Base-by-base conservation (phyloP, 306 rosid species). In the Fragaria iinumae region DNA sequence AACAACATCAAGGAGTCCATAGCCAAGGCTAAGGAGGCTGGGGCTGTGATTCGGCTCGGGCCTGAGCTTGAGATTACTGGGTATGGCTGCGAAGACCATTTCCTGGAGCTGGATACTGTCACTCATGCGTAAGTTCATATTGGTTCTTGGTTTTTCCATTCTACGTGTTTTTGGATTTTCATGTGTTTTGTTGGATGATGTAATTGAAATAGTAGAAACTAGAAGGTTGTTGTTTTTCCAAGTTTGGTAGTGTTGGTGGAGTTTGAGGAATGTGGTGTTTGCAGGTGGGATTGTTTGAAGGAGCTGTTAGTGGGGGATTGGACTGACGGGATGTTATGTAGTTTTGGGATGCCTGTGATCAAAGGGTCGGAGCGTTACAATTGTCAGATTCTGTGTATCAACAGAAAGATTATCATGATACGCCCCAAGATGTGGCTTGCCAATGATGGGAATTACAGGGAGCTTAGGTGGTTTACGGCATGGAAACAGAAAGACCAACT, bases 21-120 rank as follows among this genome's bases (percentile, higher is more conserved):
- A 50, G 70, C 81, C 14, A 48, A 72, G 71, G 91, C 96, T 45
- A 95, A 89, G 79, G 73, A 85, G 66, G 89, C 91, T 47, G 97
- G 96, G 16, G 98, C 98, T 32, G 89, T 77, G 52, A 82, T 95
- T 66, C 69, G 98, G 23, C 97, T 95, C 3, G 97, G 98, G 4
- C 98, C 97, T 4, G 98, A 95, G 89, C 97, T 95, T 27, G 98
- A 95, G 84, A 85, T 95, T 76, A 85, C 97, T 59, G 98, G 98
- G 56, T 95, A 92, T 80, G 97, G 98, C 72, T 95, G 97, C 50
- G 98, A 95, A 84, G 98, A 95, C 73, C 98, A 95, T 77, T 95
- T 95, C 84, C 82, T 95, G 81, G 98, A 95, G 82, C 97, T 94
- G 23, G 98, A 94, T 74, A 94, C 98, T 7, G 74, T 94, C 21